Conservation (phyloP, 441 rosid species). For the Gossypium schwendimanii region DNA sequence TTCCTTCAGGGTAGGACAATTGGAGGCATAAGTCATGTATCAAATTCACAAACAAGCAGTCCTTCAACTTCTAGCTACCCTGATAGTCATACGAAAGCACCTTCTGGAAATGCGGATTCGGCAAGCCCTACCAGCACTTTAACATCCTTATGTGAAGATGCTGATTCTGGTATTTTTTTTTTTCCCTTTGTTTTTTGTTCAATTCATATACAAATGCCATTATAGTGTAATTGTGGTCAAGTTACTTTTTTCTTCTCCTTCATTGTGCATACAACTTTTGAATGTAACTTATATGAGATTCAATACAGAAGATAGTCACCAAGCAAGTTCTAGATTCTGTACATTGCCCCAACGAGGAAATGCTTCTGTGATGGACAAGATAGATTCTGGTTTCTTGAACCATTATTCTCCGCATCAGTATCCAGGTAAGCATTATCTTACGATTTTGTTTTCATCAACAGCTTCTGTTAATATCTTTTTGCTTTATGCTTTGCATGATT, state of each 20-base stretch:
- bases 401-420: conserved; percentile 24
- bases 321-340: conserved; percentile 16
- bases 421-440: conserved; percentile 25
- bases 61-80: conserved; percentile 39
- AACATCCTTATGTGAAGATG: conserved; percentile 51
- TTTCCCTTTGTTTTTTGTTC: conserved; percentile 2
- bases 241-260: neutral
- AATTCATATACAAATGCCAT: conserved; percentile 4
- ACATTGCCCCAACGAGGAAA: conserved; percentile 34
- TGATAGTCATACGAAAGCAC: conserved; percentile 28
- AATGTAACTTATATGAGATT: conserved; percentile 20
- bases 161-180: conserved; percentile 66
- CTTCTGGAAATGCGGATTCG: conserved; percentile 62
- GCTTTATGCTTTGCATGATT: neutral
- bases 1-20: conserved; percentile 58
- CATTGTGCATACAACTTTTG: neutral
- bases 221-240: neutral
- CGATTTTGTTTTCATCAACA: neutral
- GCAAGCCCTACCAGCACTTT: conserved; percentile 75
- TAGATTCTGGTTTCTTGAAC: conserved; percentile 25
- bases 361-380: conserved; percentile 23
- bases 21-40: conserved; percentile 31
- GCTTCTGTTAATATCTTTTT: neutral
- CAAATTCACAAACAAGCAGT: conserved; percentile 35
- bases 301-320: conserved; percentile 45